A percentile compares a stretch with the other conserved stretches of the same genome.
Conservation (phyloP, 805 yeast genomes). For the Nakazawaea pomicola region DNA sequence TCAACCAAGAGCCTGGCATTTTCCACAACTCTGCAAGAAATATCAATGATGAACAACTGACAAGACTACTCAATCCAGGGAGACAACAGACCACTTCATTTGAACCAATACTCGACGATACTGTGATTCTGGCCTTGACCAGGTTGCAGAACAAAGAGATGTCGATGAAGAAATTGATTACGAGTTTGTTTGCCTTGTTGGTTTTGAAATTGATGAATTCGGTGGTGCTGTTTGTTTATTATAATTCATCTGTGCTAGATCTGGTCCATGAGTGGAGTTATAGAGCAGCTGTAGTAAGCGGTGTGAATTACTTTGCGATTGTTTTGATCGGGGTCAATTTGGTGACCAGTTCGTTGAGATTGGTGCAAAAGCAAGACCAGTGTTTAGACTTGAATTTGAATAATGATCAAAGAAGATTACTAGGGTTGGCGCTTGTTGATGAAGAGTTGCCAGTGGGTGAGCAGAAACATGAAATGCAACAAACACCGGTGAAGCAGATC, state of each 20-base stretch:
- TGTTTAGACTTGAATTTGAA: constrained; percentile 47
- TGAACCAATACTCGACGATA: constrained; percentile 12
- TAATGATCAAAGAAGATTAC: constrained; percentile 37
- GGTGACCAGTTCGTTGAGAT: constrained; percentile 21
- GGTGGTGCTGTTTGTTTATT: constrained; percentile 16
- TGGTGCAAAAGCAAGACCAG: constrained; percentile 40
- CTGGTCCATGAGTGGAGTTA: constrained; percentile 5
- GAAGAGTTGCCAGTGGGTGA: not conserved
- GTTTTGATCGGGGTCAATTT: constrained; percentile 25
- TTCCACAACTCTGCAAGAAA: too few relatives aligned
- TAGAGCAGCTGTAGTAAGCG: constrained; percentile 9
- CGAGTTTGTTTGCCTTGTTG: constrained; percentile 24
- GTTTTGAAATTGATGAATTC: constrained; percentile 26
- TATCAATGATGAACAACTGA: too few relatives aligned
- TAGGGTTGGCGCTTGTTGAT: too few relatives aligned
- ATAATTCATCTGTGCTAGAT: constrained; percentile 15
- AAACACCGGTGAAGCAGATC: constrained; percentile 9
- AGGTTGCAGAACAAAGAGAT: constrained; percentile 39
- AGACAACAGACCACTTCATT: constrained; percentile 31
- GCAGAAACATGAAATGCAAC: not conserved
- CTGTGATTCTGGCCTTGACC: constrained; percentile 37
- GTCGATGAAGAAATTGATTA: constrained; percentile 28
- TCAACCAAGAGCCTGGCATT: not conserved
- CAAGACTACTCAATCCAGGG: too few relatives aligned
- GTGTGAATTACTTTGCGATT: constrained; percentile 19